Conservation (phyloP, 2,329 filamentous ascomycete species). For the Dactylellina drechsleri region DNA sequence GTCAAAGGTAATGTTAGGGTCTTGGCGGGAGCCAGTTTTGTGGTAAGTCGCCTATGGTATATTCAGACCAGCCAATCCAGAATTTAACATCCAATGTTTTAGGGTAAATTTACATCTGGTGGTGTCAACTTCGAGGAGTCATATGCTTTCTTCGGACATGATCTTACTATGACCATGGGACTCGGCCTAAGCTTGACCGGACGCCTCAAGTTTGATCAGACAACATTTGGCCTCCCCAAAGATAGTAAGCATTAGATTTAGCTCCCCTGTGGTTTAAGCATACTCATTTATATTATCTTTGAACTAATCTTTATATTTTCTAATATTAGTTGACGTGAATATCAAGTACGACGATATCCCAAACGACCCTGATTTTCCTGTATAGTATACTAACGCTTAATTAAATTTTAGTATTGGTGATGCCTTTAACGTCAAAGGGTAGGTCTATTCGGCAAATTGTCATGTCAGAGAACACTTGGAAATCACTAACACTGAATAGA, state of each 20-base stretch:
- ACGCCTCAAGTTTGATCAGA: slow-evolving; percentile 42
- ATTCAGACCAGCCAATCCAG: slow-evolving; percentile 2
- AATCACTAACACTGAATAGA: slow-evolving; percentile 29
- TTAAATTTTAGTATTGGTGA: slow-evolving; percentile 36
- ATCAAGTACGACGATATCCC: slow-evolving; percentile 33
- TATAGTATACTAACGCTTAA: slow-evolving; percentile 26
- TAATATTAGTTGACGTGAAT: slow-evolving; percentile 27
- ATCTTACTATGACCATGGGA: slow-evolving; percentile 31
- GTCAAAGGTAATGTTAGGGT: slow-evolving; percentile 32
- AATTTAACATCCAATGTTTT: slow-evolving; percentile 22
- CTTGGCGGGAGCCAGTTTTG: slow-evolving; percentile 39
- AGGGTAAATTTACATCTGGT: slow-evolving; percentile 40
- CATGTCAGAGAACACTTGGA: neutral
- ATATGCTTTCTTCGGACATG: slow-evolving; percentile 43
- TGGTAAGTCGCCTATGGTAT: slow-evolving; percentile 21
- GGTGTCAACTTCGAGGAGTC: slow-evolving; percentile 38
- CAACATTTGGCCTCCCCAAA: slow-evolving; percentile 36
- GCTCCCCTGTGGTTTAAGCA: neutral
- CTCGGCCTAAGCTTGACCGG: slow-evolving; percentile 32
- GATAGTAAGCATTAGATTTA: slow-evolving; percentile 31
- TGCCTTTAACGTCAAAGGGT: slow-evolving; percentile 48
- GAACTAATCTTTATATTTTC: slow-evolving; percentile 25
- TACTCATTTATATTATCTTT: neutral
- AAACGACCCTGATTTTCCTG: neutral
- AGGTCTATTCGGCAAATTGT: slow-evolving; percentile 5